Evolutionary conservation across 2,329 filamentous ascomycete genomes (phyloP).

Genomic region (Aspergillus floridensis): DNA sequence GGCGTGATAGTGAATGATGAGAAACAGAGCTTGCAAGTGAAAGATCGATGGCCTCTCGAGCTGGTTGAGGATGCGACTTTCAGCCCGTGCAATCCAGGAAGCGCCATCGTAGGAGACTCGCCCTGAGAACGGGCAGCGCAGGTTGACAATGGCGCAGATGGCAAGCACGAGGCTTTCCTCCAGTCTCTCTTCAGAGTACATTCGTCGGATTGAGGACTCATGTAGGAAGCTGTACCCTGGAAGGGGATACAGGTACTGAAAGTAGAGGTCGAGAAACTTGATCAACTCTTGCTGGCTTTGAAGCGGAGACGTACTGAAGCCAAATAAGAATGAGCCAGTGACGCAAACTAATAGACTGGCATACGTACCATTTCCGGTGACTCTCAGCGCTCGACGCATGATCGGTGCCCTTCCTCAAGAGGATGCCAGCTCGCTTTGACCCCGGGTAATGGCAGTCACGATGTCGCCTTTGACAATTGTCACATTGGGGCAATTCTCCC

Average conservation of each 20-base stretch:
- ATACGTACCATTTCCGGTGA: no score
- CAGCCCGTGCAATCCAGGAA: no score
- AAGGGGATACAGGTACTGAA: background rate
- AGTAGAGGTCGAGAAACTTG: background rate
- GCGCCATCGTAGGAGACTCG: no score
- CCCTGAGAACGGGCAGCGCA: no score
- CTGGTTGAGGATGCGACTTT: background rate
- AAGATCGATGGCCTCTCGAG: background rate
- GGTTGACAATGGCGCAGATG: no score
- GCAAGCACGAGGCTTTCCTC: background rate
- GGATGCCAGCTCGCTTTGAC: background rate
- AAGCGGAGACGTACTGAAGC: background rate
- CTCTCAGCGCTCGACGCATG: no score
- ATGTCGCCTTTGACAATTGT: background rate
- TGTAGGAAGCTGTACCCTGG: constrained; percentile 1
- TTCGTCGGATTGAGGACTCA: background rate
- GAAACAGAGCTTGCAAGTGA: background rate
- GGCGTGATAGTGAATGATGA: constrained; percentile 1
- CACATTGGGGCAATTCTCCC: background rate
- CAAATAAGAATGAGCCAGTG: no score
- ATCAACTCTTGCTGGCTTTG: background rate
- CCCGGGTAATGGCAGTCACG: background rate
- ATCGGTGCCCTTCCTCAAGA: background rate
- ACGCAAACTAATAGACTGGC: no score
- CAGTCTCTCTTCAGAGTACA: background rate